These are phyloP conservation scores for Immersiporthe knoxdaviesiana DNA, from an alignment of 2,329 filamentous ascomycete genomes.

Conservation along the genomic window DNA sequence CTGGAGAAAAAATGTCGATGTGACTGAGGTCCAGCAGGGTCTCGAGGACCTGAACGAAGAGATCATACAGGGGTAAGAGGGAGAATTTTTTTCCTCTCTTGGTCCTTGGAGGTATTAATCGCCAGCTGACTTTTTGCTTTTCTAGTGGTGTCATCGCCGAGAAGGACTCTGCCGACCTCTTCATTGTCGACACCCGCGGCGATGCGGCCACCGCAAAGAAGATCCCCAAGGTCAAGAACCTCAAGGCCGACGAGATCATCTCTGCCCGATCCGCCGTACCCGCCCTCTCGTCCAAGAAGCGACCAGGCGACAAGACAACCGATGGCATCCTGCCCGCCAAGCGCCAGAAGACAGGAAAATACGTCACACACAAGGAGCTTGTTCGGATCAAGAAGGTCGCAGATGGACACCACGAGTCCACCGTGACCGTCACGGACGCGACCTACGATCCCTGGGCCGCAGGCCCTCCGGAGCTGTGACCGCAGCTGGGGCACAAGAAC, in stretches of 20 bases:
- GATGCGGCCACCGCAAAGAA: constrained; percentile 68
- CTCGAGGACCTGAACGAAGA: constrained; percentile 85
- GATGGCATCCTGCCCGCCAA: constrained; percentile 77
- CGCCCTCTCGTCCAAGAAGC: constrained; percentile 78
- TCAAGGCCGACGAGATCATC: constrained; percentile 93
- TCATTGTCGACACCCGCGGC: constrained; percentile 77
- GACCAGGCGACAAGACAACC: constrained; percentile 68
- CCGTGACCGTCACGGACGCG: constrained; percentile 61
- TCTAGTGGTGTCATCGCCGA: constrained; percentile 78
- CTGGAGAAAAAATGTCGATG: constrained; percentile 97
- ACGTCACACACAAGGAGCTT: constrained; percentile 84
- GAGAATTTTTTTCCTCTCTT: too few species aligned
- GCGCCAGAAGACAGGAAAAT: constrained; percentile 70
- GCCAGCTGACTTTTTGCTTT: not conserved
- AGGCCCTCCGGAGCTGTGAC: constrained; percentile 37
- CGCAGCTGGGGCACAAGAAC: constrained; percentile 53
- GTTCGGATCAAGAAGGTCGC: constrained; percentile 77
- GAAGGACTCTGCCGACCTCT: constrained; percentile 80
- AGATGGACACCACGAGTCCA: constrained; percentile 66
- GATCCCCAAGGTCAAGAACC: constrained; percentile 70
- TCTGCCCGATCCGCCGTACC: constrained; percentile 80
- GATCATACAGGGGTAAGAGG: constrained; percentile 81
- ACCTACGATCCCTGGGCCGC: constrained; percentile 79
- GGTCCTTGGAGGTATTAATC: too few species aligned
- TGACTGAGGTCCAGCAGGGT: constrained; percentile 81